phyloP scores from a whole-genome alignment of 371 early-diverging fungal genomes.

The Parasitella parasitica region DNA sequence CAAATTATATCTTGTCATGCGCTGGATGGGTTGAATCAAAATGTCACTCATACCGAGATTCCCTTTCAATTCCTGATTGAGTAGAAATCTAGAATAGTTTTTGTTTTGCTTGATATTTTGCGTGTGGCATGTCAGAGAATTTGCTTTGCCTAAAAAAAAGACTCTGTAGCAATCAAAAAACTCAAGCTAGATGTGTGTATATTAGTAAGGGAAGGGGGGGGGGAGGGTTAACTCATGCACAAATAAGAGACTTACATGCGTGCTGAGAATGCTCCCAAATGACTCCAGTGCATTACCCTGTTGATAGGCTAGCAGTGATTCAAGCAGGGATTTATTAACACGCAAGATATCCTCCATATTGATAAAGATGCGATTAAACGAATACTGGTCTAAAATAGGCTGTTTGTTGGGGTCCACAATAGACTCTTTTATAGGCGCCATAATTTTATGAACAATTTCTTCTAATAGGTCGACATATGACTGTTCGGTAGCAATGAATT shows the following conservation, averaged over 20 bases:
- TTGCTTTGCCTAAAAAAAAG: conserved; percentile 15
- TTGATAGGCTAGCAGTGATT: conserved; percentile 12
- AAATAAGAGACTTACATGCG: conserved; percentile 17
- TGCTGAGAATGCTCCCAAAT: conserved; percentile 24
- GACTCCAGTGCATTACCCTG: conserved; percentile 5
- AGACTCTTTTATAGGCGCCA: conserved; percentile 19
- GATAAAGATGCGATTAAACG: conserved; percentile 25
- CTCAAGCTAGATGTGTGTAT: conserved; percentile 2
- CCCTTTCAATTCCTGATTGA: conserved; percentile 5
- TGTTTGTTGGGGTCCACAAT: conserved; percentile 11
- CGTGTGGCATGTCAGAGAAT: conserved; percentile 8
- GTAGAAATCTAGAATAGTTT: conserved; percentile 15
- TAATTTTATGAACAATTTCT: conserved; percentile 18
- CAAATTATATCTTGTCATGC: conserved; percentile 23
- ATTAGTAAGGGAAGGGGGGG: too few species aligned
- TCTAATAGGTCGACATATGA: conserved; percentile 20
- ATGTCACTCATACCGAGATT: conserved; percentile 19
- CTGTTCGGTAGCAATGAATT: conserved; percentile 23
- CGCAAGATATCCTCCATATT: conserved; percentile 26
- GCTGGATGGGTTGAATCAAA: conserved; percentile 27
- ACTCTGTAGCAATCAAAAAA: conserved; percentile 26
- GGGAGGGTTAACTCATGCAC: too few species aligned
- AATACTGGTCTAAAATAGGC: conserved; percentile 22
- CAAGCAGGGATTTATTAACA: conserved; percentile 20
- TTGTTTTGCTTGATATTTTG: conserved; percentile 19